A percentile compares a stretch with the other conserved stretches of the same genome.
Conservation (phyloP, 1,139 yeast genomes). For the Waltiozyma sp. region DNA sequence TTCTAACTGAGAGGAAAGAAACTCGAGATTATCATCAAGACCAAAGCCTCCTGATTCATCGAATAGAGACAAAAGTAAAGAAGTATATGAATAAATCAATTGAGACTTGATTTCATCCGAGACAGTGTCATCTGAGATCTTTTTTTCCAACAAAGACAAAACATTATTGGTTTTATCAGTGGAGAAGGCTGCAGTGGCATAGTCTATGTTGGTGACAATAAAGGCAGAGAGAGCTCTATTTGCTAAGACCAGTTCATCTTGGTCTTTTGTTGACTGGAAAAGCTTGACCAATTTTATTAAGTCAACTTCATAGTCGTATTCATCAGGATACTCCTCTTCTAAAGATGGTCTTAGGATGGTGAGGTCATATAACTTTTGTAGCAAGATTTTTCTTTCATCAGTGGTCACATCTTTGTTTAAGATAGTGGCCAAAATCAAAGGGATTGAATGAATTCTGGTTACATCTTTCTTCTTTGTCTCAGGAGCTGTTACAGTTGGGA, state of each 20-base stretch:
- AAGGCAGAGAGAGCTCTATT: conserved; percentile 13
- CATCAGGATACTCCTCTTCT: conserved; percentile 5
- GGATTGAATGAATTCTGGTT: conserved; percentile 12
- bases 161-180: conserved; percentile 11
- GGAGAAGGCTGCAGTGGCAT: conserved; percentile 12
- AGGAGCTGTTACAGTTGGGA: neutral
- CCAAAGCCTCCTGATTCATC: conserved; percentile 19
- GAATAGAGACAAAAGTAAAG: conserved; percentile 12
- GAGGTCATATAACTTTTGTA: conserved; percentile 13
- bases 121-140: conserved; percentile 9
- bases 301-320: conserved; percentile 6
- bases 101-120: conserved; percentile 9
- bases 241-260: conserved; percentile 11
- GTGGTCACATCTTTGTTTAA: conserved; percentile 13
- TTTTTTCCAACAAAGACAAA: conserved; percentile 9
- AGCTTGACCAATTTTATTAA: conserved; percentile 4
- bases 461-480: conserved; percentile 5
- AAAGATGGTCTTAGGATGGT: conserved; percentile 7
- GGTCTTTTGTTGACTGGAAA: conserved; percentile 4
- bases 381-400: conserved; percentile 15
- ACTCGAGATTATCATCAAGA: conserved; percentile 12
- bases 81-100: conserved; percentile 14
- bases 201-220: conserved; percentile 14
- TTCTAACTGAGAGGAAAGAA: conserved; percentile 8
- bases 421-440: conserved; percentile 1